Base-by-base conservation (phyloP, 2,329 filamentous ascomycete genomes). In the Exophiala spinifera region DNA sequence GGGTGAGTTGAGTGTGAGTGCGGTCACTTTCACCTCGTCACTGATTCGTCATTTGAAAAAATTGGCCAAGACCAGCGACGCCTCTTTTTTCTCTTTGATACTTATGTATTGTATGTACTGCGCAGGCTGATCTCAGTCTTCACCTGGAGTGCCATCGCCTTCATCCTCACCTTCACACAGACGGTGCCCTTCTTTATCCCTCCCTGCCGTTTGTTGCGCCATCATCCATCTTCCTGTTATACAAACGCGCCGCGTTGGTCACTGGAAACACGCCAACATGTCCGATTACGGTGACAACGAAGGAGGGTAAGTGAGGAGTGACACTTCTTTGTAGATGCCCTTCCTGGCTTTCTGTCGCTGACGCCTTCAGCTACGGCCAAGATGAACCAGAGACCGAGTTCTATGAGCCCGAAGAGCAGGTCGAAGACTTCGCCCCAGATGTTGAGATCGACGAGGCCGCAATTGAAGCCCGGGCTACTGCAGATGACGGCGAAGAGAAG, bases 211-310 rank as follows among this genome's bases (percentile, higher is more conserved):
- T 20, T 49, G n/a, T 20, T 14, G 19, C 17, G 33, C 23, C 34
- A 33, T 17, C 7, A 4, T n/a, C 33, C 33, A 39, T 19, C 36
- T 39, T 39, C n/a, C 36, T 5, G 17, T 39, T n/a, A 39, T 31
- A 31, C 23, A 31, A 31, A 31, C 28, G 11, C 36, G 17, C 17
- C 11, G 21, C 36, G 47, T 53, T 39, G 19, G 34, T 37, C 6
- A 13, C n/a, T 21, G 15, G 17, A 51, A 21, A 33, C 28, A 21
- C 13, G 17, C 49, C 66, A 69, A 56, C 46, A 89, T 90, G 87
- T 90, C 86, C 72, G 86, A 89, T 74, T 85, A 85, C 74, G 86
- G 84, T 64, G 86, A 84, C 64, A 83, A 86, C 66, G 82, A 86
- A 64, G 82, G 83, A 66, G 78, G 75, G 62, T 81, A 77, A 64